Percentiles rank a stretch among this genome's conserved stretches.
Evolutionary conservation across 345 rosid species (phyloP).

Genomic region (Salix dunnii): DNA sequence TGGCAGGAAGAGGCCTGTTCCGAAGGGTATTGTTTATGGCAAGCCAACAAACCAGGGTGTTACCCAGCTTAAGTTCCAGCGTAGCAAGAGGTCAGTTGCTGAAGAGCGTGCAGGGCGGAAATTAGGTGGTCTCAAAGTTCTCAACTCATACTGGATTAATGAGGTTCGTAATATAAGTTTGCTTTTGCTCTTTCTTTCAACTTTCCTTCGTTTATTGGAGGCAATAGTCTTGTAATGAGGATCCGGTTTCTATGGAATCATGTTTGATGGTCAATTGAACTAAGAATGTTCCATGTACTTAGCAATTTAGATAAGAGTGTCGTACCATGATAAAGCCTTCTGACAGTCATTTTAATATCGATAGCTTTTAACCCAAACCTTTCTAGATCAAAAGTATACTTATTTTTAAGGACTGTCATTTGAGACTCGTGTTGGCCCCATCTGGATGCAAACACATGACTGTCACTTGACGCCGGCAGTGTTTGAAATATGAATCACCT

Average conservation of each 20-base stretch:
- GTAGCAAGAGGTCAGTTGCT: conserved; percentile 43
- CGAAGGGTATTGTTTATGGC: conserved; percentile 45
- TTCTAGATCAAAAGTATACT: background rate
- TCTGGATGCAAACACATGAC: background rate
- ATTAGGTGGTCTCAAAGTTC: conserved; percentile 37
- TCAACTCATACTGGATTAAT: conserved; percentile 40
- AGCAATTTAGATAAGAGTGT: background rate
- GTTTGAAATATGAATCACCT: background rate
- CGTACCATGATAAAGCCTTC: background rate
- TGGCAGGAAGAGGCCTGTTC: conserved; percentile 41
- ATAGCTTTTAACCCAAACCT: background rate
- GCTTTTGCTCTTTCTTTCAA: background rate
- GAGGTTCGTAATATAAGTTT: conserved; percentile 18
- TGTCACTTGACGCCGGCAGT: background rate
- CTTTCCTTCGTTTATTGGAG: background rate
- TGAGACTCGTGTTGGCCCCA: background rate
- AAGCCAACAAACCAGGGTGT: conserved; percentile 44
- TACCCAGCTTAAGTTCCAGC: conserved; percentile 39
- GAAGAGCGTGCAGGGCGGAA: conserved; percentile 45
- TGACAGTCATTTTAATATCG: background rate
- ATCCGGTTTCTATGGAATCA: background rate
- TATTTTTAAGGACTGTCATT: too few relatives aligned
- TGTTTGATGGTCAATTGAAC: background rate
- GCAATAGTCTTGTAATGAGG: background rate
- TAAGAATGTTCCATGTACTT: background rate